A percentile compares a stretch with the other conserved stretches of the same genome.
Conservation (phyloP, 2,329 filamentous ascomycete genomes). For the Shiraia bambusicola region DNA sequence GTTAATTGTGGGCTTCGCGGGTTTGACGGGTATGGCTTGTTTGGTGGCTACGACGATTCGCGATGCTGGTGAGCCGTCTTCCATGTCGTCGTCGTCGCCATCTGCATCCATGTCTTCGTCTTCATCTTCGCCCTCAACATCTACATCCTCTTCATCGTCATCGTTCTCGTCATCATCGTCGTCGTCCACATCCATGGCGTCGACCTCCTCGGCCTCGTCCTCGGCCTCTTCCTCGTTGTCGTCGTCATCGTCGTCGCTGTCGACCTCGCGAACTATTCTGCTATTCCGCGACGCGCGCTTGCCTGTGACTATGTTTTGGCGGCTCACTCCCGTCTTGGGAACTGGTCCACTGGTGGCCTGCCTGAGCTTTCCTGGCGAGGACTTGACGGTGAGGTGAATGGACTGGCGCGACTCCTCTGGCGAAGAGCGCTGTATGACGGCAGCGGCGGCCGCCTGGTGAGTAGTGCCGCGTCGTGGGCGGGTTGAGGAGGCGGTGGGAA, state of each 20-base stretch:
- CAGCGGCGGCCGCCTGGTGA: conserved; percentile 37
- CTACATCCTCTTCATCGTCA: conserved; percentile 35
- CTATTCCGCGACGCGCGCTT: conserved; percentile 44
- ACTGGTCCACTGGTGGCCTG: conserved; percentile 47
- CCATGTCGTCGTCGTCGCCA: conserved; percentile 43
- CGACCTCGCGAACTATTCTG: conserved; percentile 43
- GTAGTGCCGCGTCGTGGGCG: conserved; percentile 42
- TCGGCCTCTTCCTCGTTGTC: conserved; percentile 39
- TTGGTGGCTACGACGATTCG: conserved; percentile 26
- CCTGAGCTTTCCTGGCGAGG: conserved; percentile 51
- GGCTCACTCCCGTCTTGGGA: conserved; percentile 34
- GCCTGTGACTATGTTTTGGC: conserved; percentile 40
- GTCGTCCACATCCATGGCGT: conserved; percentile 46
- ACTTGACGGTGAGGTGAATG: conserved; percentile 53
- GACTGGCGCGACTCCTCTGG: conserved; percentile 48
- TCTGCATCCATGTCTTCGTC: conserved; percentile 44
- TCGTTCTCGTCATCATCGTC: conserved; percentile 46
- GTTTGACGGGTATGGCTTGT: conserved; percentile 37
- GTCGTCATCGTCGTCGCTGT: conserved; percentile 46
- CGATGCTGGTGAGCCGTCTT: conserved; percentile 35
- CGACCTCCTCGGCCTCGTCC: conserved; percentile 41
- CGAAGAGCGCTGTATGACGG: conserved; percentile 43
- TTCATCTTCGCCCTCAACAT: conserved; percentile 37
- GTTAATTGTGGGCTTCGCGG: conserved; percentile 41
- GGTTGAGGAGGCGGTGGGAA: conserved; percentile 40